These are phyloP conservation scores for Aspergillaceae sp. DNA, from an alignment of 2,329 filamentous ascomycete genomes.

Conservation along the genomic window DNA sequence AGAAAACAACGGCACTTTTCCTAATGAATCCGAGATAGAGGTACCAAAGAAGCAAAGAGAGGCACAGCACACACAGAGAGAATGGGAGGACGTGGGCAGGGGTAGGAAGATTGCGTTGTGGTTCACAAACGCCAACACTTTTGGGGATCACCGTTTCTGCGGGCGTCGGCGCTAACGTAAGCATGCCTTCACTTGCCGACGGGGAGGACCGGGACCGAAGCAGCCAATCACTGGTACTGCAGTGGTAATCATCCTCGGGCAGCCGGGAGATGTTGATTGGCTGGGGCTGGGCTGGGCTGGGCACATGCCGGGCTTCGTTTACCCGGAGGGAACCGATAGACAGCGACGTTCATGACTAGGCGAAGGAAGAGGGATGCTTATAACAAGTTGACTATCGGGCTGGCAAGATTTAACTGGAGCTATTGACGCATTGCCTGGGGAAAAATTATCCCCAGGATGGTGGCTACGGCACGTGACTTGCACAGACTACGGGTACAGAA, in stretches of 20 bases:
- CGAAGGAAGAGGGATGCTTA: neutral
- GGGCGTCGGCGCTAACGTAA: constrained; percentile 29
- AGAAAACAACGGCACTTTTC: constrained; percentile 16
- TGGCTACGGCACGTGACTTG: no score
- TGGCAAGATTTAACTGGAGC: no score
- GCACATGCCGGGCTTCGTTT: constrained; percentile 25
- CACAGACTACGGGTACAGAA: no score
- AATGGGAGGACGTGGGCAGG: constrained; percentile 9
- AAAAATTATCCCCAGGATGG: no score
- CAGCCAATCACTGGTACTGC: constrained; percentile 23
- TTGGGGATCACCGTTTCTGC: constrained; percentile 17
- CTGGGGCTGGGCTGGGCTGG: neutral
- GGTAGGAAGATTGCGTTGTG: constrained; percentile 11
- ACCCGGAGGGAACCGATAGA: constrained; percentile 12
- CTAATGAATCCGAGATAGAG: constrained; percentile 16
- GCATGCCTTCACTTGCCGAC: constrained; percentile 25
- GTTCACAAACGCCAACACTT: constrained; percentile 15
- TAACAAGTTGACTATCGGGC: neutral
- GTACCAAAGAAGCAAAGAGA: constrained; percentile 8
- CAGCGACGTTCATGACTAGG: neutral
- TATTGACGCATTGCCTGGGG: neutral
- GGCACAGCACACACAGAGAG: constrained; percentile 9
- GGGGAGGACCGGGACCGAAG: constrained; percentile 20
- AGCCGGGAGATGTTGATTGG: constrained; percentile 24
- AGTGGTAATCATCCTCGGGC: constrained; percentile 32